Evolutionary conservation across 2,329 filamentous ascomycete genomes (phyloP), one percentile per base, ranked within the genome.

Genomic region (Periconia digitata): DNA sequence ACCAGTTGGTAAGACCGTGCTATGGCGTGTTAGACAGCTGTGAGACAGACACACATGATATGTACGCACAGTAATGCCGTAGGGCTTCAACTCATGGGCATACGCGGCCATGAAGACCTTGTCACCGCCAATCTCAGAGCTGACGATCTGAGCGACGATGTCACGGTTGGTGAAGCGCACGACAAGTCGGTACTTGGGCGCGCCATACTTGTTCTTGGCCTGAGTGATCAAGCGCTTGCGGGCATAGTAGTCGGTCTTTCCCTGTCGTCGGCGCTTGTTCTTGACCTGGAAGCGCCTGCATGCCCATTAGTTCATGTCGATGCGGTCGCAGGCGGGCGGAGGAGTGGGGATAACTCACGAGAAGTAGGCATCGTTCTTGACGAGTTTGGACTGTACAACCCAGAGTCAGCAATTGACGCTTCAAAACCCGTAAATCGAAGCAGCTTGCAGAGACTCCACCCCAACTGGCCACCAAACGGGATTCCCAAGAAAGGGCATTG

Each of bases 191-290:
- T 99, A 97, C 86, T 99, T 99, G 80, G 94, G 94, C 60, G 94
- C 89, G 82, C 95, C 95, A 89, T 97, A 99, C 89, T 99, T 99
- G 90, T 99, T 99, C 90, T 97, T 99, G 82, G 94, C 94, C 85
- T 99, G 94, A 83, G 90, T 92, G 84, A 97, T 94, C 79, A 99
- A 85, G 74, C 94, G 89, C 90, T 97, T 97, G 78, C 94, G 92
- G 76, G 94, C 94, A 79, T 96, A 97, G 90, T 99, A 99, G 78
- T 99, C 94, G 82, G 94, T 99, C 89, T 99, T 99, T 76, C 94
- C 94, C 73, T 87, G 75, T 67, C 90, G 86, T 79, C 94, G 87
- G 77, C 94, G 92, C 85, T 91, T 94, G 89, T 96, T 99, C 88
- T 99, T 99, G 76, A 94, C 96, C 85, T 99, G 94, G 86, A 89